These are phyloP conservation scores for Fusarium sp. DNA, from an alignment of 2,329 filamentous ascomycete genomes.

Conservation along the genomic window DNA sequence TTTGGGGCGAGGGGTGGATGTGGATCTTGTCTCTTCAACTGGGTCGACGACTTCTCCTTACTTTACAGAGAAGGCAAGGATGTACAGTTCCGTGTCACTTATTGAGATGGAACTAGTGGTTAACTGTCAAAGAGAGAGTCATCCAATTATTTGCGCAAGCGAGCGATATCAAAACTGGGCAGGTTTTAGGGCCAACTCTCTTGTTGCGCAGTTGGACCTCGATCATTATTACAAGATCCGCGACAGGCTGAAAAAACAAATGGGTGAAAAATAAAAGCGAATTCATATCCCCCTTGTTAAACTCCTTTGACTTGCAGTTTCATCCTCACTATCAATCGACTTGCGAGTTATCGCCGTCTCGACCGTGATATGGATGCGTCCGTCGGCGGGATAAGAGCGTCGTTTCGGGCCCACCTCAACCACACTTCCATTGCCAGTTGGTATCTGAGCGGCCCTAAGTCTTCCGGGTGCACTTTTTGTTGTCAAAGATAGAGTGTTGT, in stretches of 20 bases:
- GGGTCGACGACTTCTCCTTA: conserved; percentile 44
- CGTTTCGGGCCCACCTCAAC: background rate
- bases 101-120: background rate
- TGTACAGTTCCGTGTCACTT: conserved; percentile 20
- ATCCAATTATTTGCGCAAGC: background rate
- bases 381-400: background rate
- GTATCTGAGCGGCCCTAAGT: background rate
- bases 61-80: conserved; percentile 10
- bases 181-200: background rate
- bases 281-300: background rate
- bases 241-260: background rate
- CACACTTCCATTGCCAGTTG: background rate
- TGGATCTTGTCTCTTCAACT: conserved; percentile 60
- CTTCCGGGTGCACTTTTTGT: background rate
- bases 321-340: background rate
- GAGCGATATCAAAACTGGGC: background rate
- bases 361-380: background rate
- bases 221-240: background rate
- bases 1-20: conserved; percentile 58
- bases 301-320: background rate
- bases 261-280: background rate
- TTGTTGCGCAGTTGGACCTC: background rate
- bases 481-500: background rate
- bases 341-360: background rate
- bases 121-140: background rate